phyloP scores from a whole-genome alignment of 805 yeast species.

The Debaryomyces prosopidis region DNA sequence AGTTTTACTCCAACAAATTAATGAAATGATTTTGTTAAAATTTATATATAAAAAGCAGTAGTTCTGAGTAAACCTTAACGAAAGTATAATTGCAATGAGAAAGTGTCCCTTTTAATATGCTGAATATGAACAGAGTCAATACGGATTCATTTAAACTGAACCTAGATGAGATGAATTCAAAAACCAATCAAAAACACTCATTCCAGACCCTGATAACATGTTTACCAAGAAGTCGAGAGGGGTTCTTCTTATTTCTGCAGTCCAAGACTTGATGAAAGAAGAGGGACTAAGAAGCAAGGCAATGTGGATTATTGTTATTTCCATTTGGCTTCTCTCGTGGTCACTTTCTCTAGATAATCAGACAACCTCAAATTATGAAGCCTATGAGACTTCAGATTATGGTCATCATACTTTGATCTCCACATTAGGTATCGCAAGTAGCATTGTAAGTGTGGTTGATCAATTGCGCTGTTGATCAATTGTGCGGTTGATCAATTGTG shows the following conservation, averaged over 20 bases:
- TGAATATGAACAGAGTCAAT: no score
- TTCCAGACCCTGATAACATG: neutral
- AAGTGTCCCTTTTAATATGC: no score
- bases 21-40: no score
- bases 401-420: constrained; percentile 19
- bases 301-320: constrained; percentile 14
- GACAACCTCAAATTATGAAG: constrained; percentile 32
- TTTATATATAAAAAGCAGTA: no score
- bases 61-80: no score
- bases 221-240: constrained; percentile 24
- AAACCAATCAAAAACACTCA: no score
- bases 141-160: no score
- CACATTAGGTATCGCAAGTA: constrained; percentile 19
- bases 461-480: neutral
- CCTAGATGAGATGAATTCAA: no score
- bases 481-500: constrained; percentile 4
- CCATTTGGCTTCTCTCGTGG: constrained; percentile 26
- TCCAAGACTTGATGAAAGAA: constrained; percentile 20
- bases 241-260: constrained; percentile 25
- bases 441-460: constrained; percentile 14
- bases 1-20: constrained; percentile 1
- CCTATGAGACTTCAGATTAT: constrained; percentile 28
- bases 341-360: constrained; percentile 6
- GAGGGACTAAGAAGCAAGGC: constrained; percentile 9
- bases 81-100: no score